Conservation (phyloP, 495 filamentous ascomycete genomes). For the Elasticomyces elasticus region DNA sequence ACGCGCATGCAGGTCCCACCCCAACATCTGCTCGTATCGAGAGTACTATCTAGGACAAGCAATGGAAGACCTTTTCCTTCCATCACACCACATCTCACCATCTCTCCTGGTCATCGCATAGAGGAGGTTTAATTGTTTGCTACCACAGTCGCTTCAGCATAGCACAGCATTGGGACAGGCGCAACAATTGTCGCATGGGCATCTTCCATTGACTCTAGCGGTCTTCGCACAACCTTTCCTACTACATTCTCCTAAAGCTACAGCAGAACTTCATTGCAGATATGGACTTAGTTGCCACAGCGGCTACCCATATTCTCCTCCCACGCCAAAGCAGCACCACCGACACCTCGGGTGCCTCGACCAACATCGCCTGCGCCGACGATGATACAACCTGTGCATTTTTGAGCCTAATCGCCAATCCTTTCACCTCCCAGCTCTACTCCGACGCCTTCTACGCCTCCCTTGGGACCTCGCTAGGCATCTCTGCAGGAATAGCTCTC, state of each 20-base stretch:
- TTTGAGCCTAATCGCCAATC: constrained; percentile 27
- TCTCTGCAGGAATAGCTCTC: constrained; percentile 57
- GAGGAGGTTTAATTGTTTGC: no score
- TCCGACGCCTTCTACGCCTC: constrained; percentile 66
- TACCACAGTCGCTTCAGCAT: constrained; percentile 1
- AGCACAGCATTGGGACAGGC: no score
- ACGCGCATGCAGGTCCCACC: no score
- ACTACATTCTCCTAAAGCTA: no score
- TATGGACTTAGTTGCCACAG: background rate
- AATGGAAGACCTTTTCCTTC: no score
- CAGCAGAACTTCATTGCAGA: background rate
- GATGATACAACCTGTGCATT: constrained; percentile 24
- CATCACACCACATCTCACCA: no score
- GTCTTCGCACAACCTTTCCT: background rate
- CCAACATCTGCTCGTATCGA: no score
- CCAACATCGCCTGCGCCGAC: background rate
- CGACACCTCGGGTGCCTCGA: background rate
- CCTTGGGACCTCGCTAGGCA: constrained; percentile 43
- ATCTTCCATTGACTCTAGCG: no score
- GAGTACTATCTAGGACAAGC: no score
- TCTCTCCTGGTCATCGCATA: no score
- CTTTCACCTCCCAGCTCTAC: constrained; percentile 41
- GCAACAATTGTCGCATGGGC: no score
- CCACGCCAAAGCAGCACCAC: background rate
- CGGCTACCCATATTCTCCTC: background rate